Conservation (phyloP, 2,329 filamentous ascomycete genomes). For the Plectosphaerella cucumerina region DNA sequence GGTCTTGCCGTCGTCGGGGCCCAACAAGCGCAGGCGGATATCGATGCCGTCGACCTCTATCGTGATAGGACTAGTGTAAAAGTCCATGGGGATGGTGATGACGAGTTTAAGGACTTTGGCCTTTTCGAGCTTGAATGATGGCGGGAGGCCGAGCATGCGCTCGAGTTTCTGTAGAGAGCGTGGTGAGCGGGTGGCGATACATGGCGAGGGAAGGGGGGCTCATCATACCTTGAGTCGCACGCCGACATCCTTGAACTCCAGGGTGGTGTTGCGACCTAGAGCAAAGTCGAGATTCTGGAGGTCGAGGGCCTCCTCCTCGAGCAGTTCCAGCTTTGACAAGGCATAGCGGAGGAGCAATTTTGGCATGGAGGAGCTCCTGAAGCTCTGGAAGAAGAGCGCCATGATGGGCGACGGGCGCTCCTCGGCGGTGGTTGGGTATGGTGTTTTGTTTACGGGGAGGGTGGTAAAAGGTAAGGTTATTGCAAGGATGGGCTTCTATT, state of each 20-base stretch:
- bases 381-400: constrained; percentile 67
- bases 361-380: constrained; percentile 69
- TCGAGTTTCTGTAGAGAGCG: constrained; percentile 67
- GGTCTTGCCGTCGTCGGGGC: constrained; percentile 21
- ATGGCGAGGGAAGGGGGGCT: not conserved
- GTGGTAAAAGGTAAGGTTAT: not conserved
- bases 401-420: constrained; percentile 38
- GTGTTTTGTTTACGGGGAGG: not conserved
- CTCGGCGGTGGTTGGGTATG: not conserved
- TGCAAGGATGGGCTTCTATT: no score
- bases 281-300: constrained; percentile 81
- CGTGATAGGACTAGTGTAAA: constrained; percentile 78
- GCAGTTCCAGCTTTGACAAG: constrained; percentile 74
- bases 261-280: constrained; percentile 73
- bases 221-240: constrained; percentile 70
- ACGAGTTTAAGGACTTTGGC: constrained; percentile 74
- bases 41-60: constrained; percentile 81
- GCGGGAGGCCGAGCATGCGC: constrained; percentile 68
- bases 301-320: constrained; percentile 84
- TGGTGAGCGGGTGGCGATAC: constrained; percentile 12
- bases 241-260: constrained; percentile 85
- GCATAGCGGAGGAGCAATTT: constrained; percentile 87
- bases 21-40: constrained; percentile 56
- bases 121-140: constrained; percentile 64
- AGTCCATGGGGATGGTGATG: constrained; percentile 81